Evolutionary conservation across 2,329 filamentous ascomycete genomes (phyloP).

Genomic region (Colletotrichum viniferum): DNA sequence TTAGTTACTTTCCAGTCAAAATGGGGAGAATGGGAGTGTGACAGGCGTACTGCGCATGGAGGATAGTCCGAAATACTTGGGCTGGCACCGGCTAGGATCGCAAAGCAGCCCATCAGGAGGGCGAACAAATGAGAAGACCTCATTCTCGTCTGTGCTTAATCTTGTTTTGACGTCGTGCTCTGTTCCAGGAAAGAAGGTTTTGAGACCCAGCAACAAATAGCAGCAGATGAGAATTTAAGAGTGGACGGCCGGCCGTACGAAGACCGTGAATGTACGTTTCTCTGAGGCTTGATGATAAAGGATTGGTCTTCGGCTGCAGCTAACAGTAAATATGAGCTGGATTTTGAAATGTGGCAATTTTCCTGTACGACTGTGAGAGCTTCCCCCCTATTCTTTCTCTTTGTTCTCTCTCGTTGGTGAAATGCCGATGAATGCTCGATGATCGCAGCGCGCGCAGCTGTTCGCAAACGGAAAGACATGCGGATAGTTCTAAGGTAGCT

Average conservation of each 20-base stretch:
- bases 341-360: background rate
- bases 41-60: background rate
- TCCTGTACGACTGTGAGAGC: background rate
- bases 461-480: background rate
- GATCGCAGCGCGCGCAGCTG: background rate
- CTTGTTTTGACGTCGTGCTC: rapidly evolving
- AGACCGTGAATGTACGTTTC: rapidly evolving
- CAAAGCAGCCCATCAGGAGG: background rate
- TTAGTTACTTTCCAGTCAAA: background rate
- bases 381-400: background rate
- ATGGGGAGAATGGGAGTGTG: background rate
- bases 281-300: background rate
- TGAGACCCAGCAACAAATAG: background rate
- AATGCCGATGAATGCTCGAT: background rate
- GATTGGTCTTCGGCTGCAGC: background rate
- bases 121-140: background rate
- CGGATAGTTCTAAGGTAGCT: background rate
- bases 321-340: background rate
- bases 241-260: background rate
- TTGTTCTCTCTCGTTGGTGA: background rate
- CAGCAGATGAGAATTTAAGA: background rate
- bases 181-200: background rate
- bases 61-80: background rate
- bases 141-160: background rate
- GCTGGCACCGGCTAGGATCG: background rate